Conservation (phyloP, 352 stramenopile species). For the Globisporangium viniferum region DNA sequence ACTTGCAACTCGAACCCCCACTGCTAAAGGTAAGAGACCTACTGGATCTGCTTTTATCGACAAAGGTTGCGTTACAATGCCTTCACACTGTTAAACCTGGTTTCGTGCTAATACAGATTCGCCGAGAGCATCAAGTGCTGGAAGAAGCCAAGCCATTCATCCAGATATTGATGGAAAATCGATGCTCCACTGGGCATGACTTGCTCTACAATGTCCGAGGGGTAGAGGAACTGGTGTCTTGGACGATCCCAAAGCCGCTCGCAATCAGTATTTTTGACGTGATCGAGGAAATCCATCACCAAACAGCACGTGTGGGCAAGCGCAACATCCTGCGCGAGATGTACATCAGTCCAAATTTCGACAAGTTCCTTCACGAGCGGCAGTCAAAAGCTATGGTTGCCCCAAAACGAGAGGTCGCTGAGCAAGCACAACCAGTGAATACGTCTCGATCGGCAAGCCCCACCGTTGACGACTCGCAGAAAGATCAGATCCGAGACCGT, state of each 20-base stretch:
- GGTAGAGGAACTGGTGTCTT: slow-evolving; percentile 47
- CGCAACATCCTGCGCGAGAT: slow-evolving; percentile 42
- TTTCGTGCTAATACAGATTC: slow-evolving; percentile 29
- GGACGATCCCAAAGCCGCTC: slow-evolving; percentile 45
- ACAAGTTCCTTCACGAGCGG: slow-evolving; percentile 32
- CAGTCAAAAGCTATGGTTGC: not conserved
- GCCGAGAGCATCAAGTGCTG: slow-evolving; percentile 46
- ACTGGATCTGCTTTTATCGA: no score
- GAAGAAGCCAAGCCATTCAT: slow-evolving; percentile 38
- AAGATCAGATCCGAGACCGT: slow-evolving; percentile 20
- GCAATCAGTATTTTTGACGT: slow-evolving; percentile 51
- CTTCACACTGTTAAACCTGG: no score
- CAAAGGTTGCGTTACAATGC: no score
- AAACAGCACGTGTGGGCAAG: slow-evolving; percentile 37
- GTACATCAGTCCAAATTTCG: slow-evolving; percentile 38
- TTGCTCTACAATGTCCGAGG: slow-evolving; percentile 50
- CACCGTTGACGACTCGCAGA: slow-evolving; percentile 3
- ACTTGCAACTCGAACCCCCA: slow-evolving; percentile 27
- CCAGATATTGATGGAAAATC: slow-evolving; percentile 34
- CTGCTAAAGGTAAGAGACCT: slow-evolving; percentile 38
- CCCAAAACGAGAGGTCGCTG: not conserved
- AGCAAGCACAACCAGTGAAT: not conserved
- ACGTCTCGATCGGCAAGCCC: not conserved
- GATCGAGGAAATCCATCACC: slow-evolving; percentile 42
- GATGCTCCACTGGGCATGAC: slow-evolving; percentile 51